Percentiles rank a stretch among this genome's conserved stretches.
phyloP scores from a whole-genome alignment of 1,284 basidiomycete species.

The Boletus semigastroideus region DNA sequence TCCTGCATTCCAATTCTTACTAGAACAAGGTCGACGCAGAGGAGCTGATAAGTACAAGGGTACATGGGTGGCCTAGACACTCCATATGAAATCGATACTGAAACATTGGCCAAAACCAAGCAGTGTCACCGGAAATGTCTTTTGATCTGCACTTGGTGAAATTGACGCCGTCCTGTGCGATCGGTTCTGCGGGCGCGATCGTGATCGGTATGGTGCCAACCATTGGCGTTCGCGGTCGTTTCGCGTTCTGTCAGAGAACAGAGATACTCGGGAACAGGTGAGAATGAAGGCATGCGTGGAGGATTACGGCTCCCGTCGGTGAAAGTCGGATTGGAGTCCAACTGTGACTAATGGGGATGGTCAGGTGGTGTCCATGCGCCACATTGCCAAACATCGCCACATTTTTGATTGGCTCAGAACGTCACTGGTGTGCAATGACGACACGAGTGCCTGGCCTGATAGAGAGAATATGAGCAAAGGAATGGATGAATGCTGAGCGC shows the following conservation, averaged over 20 bases:
- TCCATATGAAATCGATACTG: slow-evolving; percentile 5
- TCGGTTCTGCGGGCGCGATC: slow-evolving; percentile 15
- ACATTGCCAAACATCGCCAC: slow-evolving; percentile 22
- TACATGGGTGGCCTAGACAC: background rate
- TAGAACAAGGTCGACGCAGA: background rate
- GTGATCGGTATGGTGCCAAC: slow-evolving; percentile 19
- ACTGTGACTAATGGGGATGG: slow-evolving; percentile 5
- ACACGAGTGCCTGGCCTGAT: slow-evolving; percentile 16
- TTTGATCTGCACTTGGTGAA: slow-evolving; percentile 14
- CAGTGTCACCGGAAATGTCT: slow-evolving; percentile 7
- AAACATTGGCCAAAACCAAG: background rate
- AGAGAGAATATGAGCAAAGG: background rate
- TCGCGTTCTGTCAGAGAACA: slow-evolving; percentile 2
- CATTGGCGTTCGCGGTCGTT: slow-evolving; percentile 4
- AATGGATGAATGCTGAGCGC: background rate
- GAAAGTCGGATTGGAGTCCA: too few species aligned
- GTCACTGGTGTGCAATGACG: slow-evolving; percentile 14
- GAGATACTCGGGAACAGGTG: background rate
- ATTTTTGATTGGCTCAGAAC: slow-evolving; percentile 15
- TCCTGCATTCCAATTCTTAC: background rate
- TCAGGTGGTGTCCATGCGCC: slow-evolving; percentile 16
- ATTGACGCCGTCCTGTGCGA: slow-evolving; percentile 11
- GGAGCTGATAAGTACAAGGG: background rate
- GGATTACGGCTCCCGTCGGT: too few species aligned
- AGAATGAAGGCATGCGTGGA: too few species aligned